Conservation (phyloP, 768 basidiomycete genomes). For the Pleurotus platypus region DNA sequence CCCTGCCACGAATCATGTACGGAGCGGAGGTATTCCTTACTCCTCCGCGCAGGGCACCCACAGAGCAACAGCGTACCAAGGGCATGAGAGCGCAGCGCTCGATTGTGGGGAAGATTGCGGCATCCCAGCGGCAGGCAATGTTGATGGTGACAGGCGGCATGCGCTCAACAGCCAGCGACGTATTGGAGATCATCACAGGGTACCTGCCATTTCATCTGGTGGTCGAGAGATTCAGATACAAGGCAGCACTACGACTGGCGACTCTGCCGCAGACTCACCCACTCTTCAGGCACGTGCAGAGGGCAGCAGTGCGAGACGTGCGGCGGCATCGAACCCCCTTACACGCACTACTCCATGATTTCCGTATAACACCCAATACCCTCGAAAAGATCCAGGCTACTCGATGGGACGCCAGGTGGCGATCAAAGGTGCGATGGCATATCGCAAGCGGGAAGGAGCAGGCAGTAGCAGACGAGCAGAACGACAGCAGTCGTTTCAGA, state of each 20-base stretch:
- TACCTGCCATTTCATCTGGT: conserved; percentile 17
- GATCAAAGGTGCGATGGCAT: background rate
- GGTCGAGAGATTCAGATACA: conserved; percentile 12
- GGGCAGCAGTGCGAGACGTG: conserved; percentile 5
- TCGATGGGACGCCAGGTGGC: too few relatives aligned
- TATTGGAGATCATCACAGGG: conserved; percentile 17
- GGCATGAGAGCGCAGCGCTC: too few relatives aligned
- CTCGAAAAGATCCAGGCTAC: conserved; percentile 9
- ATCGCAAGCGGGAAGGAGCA: conserved; percentile 3
- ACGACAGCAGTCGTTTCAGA: background rate
- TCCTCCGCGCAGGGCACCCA: too few relatives aligned
- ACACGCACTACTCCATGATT: conserved; percentile 9
- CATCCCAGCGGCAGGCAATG: too few relatives aligned
- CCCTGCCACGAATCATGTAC: too few relatives aligned
- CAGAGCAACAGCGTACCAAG: too few relatives aligned
- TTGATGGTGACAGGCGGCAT: conserved; percentile 5
- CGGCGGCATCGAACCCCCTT: conserved; percentile 11
- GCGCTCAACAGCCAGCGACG: conserved; percentile 13
- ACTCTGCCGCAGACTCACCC: conserved; percentile 20
- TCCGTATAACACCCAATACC: conserved; percentile 6
- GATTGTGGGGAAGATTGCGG: too few relatives aligned
- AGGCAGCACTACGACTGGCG: conserved; percentile 15
- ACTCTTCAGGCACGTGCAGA: conserved; percentile 4
- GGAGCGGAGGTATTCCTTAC: too few relatives aligned
- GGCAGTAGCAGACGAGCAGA: background rate